phyloP scores from a whole-genome alignment of 2,329 filamentous ascomycete species.

The Aspergillus versicolor region DNA sequence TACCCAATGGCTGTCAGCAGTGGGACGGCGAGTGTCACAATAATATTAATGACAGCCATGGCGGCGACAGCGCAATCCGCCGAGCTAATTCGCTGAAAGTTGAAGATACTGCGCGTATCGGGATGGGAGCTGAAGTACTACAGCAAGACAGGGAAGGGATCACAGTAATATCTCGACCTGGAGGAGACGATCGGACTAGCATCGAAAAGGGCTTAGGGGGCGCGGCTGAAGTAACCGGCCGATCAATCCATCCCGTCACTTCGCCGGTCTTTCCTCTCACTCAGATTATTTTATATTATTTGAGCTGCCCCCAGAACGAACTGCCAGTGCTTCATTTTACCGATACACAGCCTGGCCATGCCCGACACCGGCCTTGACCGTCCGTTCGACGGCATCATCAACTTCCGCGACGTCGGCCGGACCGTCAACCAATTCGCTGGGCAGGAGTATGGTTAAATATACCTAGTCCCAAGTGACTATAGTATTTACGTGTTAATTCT shows the following conservation, averaged over 20 bases:
- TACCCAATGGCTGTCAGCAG: neutral
- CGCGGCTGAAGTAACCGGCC: neutral
- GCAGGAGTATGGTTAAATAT: constrained; percentile 47
- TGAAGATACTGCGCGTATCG: no score
- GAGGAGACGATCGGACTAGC: no score
- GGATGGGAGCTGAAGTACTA: no score
- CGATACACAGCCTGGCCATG: neutral
- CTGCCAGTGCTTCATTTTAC: neutral
- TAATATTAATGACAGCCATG: neutral
- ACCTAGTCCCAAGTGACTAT: neutral
- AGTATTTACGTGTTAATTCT: constrained; percentile 4
- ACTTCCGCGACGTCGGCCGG: constrained; percentile 74
- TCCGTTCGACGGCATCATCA: constrained; percentile 61
- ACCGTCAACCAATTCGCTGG: constrained; percentile 63
- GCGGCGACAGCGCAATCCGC: no score
- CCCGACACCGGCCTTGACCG: constrained; percentile 32
- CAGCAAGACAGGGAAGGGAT: no score
- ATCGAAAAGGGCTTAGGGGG: no score
- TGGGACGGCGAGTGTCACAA: neutral
- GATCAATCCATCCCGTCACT: no score
- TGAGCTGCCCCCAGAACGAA: neutral
- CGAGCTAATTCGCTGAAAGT: no score
- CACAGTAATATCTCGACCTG: no score
- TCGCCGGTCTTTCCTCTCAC: no score
- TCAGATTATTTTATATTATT: neutral